A percentile compares a stretch with the other conserved stretches of the same genome.
Conservation (phyloP, 148 eudicot genomes). For the Rhododendron griersonianum region DNA sequence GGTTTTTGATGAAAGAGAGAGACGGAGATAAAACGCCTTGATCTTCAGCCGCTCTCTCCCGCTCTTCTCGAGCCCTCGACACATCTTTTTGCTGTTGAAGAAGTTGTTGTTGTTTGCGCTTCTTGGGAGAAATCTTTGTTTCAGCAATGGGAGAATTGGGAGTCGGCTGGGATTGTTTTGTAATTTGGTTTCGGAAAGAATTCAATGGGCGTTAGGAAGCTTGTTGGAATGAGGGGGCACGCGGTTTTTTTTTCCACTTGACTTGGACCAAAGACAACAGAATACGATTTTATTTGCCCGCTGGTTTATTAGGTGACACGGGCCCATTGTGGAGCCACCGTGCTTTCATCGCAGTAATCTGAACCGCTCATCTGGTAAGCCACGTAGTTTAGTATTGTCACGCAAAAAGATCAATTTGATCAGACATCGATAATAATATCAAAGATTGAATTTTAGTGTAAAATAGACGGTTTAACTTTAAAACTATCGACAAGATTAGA, state of each 20-base stretch:
- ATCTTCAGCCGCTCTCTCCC: conserved; percentile 29
- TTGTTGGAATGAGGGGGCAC: not conserved
- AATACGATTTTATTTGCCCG: not conserved
- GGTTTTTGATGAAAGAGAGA: conserved; percentile 21
- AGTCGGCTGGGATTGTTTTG: not conserved
- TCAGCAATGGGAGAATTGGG: not conserved
- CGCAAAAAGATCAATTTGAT: no score
- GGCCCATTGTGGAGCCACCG: no score
- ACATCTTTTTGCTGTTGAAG: conserved; percentile 17
- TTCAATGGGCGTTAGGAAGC: not conserved
- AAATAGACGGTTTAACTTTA: no score
- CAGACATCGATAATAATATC: no score
- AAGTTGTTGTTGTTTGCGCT: not conserved
- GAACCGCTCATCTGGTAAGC: accelerated
- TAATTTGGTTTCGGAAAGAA: not conserved
- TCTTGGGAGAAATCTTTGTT: not conserved
- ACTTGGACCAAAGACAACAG: not conserved
- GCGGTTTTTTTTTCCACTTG: not conserved
- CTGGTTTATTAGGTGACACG: not conserved
- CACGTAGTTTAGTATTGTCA: no score
- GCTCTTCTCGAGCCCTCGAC: conserved; percentile 30
- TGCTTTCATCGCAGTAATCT: no score
- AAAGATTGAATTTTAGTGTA: no score
- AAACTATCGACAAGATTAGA: no score
- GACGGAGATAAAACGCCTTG: conserved; percentile 29